Base-by-base conservation (phyloP, 768 basidiomycete genomes). In the Kwoniella sp. region DNA sequence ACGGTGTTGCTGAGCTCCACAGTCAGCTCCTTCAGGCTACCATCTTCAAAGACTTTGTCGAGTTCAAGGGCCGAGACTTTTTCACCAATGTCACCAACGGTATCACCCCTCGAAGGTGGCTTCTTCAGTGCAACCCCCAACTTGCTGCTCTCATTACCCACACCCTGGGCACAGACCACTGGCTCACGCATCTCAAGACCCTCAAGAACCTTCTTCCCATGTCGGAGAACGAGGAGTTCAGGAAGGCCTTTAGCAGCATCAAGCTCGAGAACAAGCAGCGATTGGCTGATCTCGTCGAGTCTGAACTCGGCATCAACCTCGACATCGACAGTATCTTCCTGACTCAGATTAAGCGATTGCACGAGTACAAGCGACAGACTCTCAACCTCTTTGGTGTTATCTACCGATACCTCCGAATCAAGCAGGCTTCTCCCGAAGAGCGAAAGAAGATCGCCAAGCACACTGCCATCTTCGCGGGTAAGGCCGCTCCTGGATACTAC, bases 1-100 rank as follows among this genome's bases (percentile, higher is more conserved):
- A 99, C 71, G 95, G 96, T 74, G 96, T 98, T 15, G 95, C 96
- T 10, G 95, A 93, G 86, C 83, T 98, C 26, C 96, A 98, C 83
- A 90, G 88, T 63, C 88, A 92, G 58, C 86, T 98, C 48, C 90
- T 98, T 56, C 85, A 83, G 79, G 87, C 88, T 22, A 77, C 80
- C 30, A 76, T 83, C 68, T 81, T 82, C 80, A 74, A 74, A 44
- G 93, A 96, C 81, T 95, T 95, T 76, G 94, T 96, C 51, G 92
- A 96, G 30, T 91, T 90, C 79, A 90, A 88, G 73, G 95, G 95
- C 2, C 77, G 86, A 64, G 89, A 89, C 88, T 93, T 81, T 66
- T 65, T 73, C 49, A 73, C 67, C 29, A 78, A 78, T 15, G 63
- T 63, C 53, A 97, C 94, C 44, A 99, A 97, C 77, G 95, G 94